Base-by-base conservation (phyloP, 768 basidiomycete species). In the Mycena galopus region DNA sequence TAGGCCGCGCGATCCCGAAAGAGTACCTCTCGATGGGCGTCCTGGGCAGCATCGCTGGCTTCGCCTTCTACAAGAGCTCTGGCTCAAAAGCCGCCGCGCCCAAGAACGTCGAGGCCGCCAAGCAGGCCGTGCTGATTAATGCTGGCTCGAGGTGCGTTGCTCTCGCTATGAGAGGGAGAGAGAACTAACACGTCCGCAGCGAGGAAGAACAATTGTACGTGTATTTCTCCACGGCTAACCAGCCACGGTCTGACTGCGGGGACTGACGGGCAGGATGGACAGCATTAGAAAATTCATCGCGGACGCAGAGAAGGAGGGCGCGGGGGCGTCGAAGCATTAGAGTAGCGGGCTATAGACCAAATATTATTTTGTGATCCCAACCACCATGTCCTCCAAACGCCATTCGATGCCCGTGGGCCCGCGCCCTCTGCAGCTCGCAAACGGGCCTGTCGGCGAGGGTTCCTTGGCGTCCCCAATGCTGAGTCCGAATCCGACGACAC, bases 201-300 rank as follows among this genome's bases (percentile, higher is more conserved):
- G 94, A 96, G 81, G 95, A 96, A 80, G 94, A 94, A 79, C 86
- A 91, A 74, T 96, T 96, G 94, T 96, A 84, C 81, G 89, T 90
- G 80, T 75, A 47, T 65, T 69, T 9, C n/a, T 62, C 29, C 42
- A 61, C 71, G 75, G 39, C 42, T 69, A 23, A 25, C 65, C 39
- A 25, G 76, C 11, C 76, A n/a, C n/a, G n/a, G n/a, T 76, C 76
- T 79, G 78, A 81, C n/a, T n/a, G n/a, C 5, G 77, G 80, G 78
- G 76, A 89, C 84, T 82, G 71, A 81, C 77, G 9, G 79, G 27
- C 25, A 89, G 88, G 87, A 82, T 84, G 75, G 78, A 86, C 84
- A 96, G 94, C 80, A 94, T 96, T 84, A 86, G 88, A 80, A 91
- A 91, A 60, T 96, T 94, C 79, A 88, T 95, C 72, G 90, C 88